Conservation (phyloP, 2,329 filamentous ascomycete species). For the Aspergillus ibericus region DNA sequence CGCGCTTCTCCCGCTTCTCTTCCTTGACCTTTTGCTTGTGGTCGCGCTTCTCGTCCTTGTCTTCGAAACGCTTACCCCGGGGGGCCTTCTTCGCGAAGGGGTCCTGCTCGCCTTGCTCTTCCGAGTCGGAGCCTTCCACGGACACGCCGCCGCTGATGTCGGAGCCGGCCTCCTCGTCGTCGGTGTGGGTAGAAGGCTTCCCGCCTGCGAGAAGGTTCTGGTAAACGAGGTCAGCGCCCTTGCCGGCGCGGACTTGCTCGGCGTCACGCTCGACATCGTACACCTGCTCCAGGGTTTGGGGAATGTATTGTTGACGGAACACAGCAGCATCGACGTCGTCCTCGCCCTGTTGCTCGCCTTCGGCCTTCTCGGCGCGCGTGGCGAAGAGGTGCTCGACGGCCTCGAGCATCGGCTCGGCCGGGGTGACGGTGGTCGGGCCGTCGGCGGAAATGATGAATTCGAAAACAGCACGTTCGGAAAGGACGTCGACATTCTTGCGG, state of each 20-base stretch:
- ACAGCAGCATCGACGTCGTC: constrained; percentile 78
- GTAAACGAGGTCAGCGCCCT: constrained; percentile 79
- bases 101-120: constrained; percentile 48
- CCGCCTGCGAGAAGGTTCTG: constrained; percentile 77
- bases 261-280: constrained; percentile 94
- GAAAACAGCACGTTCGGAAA: constrained; percentile 79
- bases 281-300: constrained; percentile 91
- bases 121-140: constrained; percentile 34
- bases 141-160: constrained; percentile 38
- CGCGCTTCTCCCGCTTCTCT: constrained; percentile 88
- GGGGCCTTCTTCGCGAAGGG: constrained; percentile 67
- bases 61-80: constrained; percentile 80
- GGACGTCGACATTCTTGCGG: constrained; percentile 75
- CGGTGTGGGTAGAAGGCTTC: constrained; percentile 30
- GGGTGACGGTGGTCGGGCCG: constrained; percentile 42
- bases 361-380: constrained; percentile 50
- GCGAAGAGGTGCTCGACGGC: constrained; percentile 68
- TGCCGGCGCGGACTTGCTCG: constrained; percentile 70
- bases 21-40: constrained; percentile 94
- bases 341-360: constrained; percentile 46
- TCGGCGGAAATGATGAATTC: constrained; percentile 71
- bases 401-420: constrained; percentile 58
- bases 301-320: constrained; percentile 94
- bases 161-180: constrained; percentile 37
- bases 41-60: constrained; percentile 84